Base-by-base conservation (phyloP, 768 basidiomycete species). In the Phanerochaete carnosa region DNA sequence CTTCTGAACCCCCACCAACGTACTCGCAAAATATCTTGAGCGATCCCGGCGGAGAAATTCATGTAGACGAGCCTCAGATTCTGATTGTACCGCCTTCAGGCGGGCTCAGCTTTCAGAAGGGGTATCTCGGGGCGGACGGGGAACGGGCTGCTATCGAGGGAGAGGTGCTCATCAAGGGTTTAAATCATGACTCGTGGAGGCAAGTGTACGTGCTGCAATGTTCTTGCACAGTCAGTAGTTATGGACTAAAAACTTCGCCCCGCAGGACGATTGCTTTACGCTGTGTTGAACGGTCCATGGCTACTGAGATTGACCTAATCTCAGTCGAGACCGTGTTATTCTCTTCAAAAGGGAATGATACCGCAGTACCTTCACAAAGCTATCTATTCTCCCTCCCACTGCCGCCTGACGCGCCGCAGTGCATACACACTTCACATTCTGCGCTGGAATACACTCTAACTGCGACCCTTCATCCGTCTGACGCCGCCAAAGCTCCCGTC, bases 111-210 rank as follows among this genome's bases (percentile, higher is more conserved):
- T 95, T 95, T 68, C 94, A 95, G 75, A 89, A 87, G 67, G 94
- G 94, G 12, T 92, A 83, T 70, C 78, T 95, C 8, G 94, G 94
- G 54, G 90, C 88, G 25, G 90, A 92, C 58, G 90, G 83, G 55
- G 92, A 94, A 72, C 81, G 80, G 61, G 90, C 92, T 15, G 88
- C 90, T 9, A 83, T 95, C 56, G 92, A 94, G 69, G 94, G 94
- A 50, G 93, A 94, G 70, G 79, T 95, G 19, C 93, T 94, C 70
- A 77, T 94, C 65, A 95, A 94, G 73, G 88, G 84, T 58, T 79
- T 80, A 35, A 80, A 81, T 59, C 78, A 79, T 54, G 75, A 78
- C 56, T 77, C 76, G 56, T 79, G 76, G 64, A 90, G 88, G 85
- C 84, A 84, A 77, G 76, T 92, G 92, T 92, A 74, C 79, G 92